Evolutionary conservation across 345 rosid genomes (phyloP), one percentile per base, ranked within the genome.

Genomic region (Zanthoxylum bungeanum): DNA sequence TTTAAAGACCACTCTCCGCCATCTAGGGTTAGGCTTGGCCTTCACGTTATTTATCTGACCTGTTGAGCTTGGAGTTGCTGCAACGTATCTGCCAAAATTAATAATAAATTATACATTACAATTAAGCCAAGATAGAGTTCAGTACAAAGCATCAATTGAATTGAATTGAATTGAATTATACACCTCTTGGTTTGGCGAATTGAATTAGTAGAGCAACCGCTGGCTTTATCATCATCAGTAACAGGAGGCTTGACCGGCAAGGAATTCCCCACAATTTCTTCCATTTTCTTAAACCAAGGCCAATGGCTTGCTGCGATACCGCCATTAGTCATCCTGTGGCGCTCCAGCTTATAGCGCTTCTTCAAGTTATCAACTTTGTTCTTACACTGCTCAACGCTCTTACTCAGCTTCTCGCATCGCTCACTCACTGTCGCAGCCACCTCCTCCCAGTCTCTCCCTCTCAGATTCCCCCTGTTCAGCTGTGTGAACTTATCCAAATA

Each of bases 371-470:
- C 85, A 30, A 84, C 76, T 79, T 82, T 84, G 65, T 84, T 84
- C 77, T 84, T 84, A 60, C 88, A 84, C 83, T 84, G 87, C 72
- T 84, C 87, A 67, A 84, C 87, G 36, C 80, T 84, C 76, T 84
- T 84, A 78, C 68, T 59, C 37, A 33, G 21, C 68, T 66, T 76
- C 60, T 70, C 77, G 40, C 76, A 67, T 46, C 72, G 61, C 76
- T 77, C 88, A 21, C 60, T 75, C 61, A 84, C 85, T n/a, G 72
- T 57, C 70, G 73, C 85, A 28, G 85, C 85, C 28, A 84, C 85
- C 66, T 81, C 85, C 76, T 82, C 88, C 88, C 88, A 84, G 27
- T 82, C 85, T 72, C 82, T 84, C 44, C 88, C 88, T 7, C 85
- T 71, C 56, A 84, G 68, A 57, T 81, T 84, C 22, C 87, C 85